A percentile compares a stretch with the other conserved stretches of the same genome.
Evolutionary conservation across 495 filamentous ascomycete species (phyloP).

Genomic region (Entonaema liquescens): DNA sequence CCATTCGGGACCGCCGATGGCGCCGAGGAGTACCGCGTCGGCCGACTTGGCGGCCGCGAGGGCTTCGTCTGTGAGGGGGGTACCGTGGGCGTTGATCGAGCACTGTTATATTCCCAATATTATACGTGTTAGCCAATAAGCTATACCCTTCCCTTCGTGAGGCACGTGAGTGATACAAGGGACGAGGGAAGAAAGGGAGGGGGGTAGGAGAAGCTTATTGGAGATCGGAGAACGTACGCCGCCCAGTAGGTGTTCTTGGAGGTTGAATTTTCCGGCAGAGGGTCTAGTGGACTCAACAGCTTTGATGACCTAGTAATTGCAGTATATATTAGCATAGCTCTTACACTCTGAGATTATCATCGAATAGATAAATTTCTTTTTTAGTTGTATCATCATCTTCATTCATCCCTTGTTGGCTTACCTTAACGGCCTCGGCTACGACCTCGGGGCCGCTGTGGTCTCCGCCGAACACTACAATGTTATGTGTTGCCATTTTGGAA

Average conservation of each 20-base stretch:
- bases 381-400: not conserved
- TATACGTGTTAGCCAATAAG: not conserved
- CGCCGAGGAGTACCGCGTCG: constrained; percentile 91
- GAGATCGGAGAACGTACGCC: constrained; percentile 71
- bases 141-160: not conserved
- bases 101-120: constrained; percentile 57
- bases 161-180: not conserved
- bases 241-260: constrained; percentile 90
- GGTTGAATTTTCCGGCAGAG: constrained; percentile 79
- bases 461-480: constrained; percentile 78
- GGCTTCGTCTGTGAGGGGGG: constrained; percentile 83
- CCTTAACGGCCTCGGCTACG: constrained; percentile 82
- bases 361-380: not conserved
- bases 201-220: not conserved
- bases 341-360: not conserved
- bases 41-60: constrained; percentile 86
- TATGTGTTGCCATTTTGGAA: constrained; percentile 59
- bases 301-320: constrained; percentile 68
- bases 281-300: constrained; percentile 74
- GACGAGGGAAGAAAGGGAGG: not conserved
- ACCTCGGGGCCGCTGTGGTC: constrained; percentile 97
- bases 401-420: constrained; percentile 47
- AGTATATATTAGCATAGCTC: constrained; percentile 19
- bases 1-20: constrained; percentile 98
- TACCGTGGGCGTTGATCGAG: constrained; percentile 85